phyloP scores from a whole-genome alignment of 202 grass and related monocot genomes.

The Panicum hallii region DNA sequence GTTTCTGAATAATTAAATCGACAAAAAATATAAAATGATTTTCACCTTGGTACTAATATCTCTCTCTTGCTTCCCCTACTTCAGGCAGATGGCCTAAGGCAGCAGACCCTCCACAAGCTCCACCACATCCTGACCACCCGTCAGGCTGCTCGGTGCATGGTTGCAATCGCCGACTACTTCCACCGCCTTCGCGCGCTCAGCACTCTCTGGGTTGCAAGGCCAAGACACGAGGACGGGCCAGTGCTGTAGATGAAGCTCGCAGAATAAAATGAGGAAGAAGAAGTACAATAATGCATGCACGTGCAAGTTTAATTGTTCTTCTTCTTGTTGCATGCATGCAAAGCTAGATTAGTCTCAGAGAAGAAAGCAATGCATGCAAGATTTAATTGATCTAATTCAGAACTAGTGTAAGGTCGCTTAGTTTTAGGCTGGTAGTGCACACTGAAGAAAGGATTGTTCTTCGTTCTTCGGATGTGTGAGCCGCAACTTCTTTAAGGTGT shows the following conservation, averaged over 20 bases:
- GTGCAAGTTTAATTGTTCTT: constrained; percentile 28
- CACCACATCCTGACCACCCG: constrained; percentile 48
- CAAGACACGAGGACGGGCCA: constrained; percentile 29
- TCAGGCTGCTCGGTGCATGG: constrained; percentile 50
- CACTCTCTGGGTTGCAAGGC: constrained; percentile 58
- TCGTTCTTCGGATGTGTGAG: constrained; percentile 45
- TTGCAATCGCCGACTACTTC: constrained; percentile 60
- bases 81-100: constrained; percentile 64
- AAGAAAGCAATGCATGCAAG: constrained; percentile 19
- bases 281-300: constrained; percentile 29
- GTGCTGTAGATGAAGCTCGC: constrained; percentile 32
- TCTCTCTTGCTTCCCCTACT: not conserved
- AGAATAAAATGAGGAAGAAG: not conserved
- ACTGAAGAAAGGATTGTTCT: constrained; percentile 37
- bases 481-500: constrained; percentile 47
- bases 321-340: constrained; percentile 31
- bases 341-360: not conserved
- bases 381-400: constrained; percentile 24
- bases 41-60: not conserved
- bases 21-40: not conserved
- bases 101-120: constrained; percentile 63
- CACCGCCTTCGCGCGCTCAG: constrained; percentile 61
- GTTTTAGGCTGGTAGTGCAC: constrained; percentile 23
- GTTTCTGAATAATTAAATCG: not conserved
- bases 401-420: constrained; percentile 6